Evolutionary conservation across 2,329 filamentous ascomycete species (phyloP), one percentile per base, ranked within the genome.

Genomic region (Alternaria conjuncta): DNA sequence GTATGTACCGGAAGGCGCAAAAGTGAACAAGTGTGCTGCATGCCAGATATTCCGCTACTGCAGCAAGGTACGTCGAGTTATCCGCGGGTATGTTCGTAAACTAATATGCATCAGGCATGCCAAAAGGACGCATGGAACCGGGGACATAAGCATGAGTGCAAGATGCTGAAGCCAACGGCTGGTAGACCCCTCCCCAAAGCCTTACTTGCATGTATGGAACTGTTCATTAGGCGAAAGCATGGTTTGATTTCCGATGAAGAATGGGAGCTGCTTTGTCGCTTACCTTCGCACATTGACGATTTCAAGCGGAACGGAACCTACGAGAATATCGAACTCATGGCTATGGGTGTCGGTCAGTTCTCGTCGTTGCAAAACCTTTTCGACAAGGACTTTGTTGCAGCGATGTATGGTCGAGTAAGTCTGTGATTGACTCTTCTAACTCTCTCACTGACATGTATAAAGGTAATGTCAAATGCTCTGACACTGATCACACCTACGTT

Each of bases 21-120:
- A 65, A 25, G 78, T 89, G n/a, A 85, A 84, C 60, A 82, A 81
- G 23, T 90, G 88, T 72, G 84, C 84, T 4, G 86, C 86, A 8
- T 90, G 88, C 71, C 84, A 83, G 60, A 79, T 84, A 30, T 84
- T 88, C 3, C 85, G 82, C 66, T 90, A 90, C 73, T 90, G 88
- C 74, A 83, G 84, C 67, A 87, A 84, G 82, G 87, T 88, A 74
- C 46, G 7, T 55, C 12, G 6, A 43, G 18, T 20, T 51, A 8
- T 30, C 50, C 15, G 13, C 55, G 18, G 18, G 32, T 15, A 11
- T 15, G n/a, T 13, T 23, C 11, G 45, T 20, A 20, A 15, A 47
- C 58, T 73, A 36, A 73, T 6, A 8, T 11, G 7, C 21, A 12
- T 13, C 47, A 89, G 86, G 78, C 72, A 26, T 91, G 88, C 73